Evolutionary conservation across 139 green algal genomes (phyloP).

Genomic region (Coelastrella sp.): DNA sequence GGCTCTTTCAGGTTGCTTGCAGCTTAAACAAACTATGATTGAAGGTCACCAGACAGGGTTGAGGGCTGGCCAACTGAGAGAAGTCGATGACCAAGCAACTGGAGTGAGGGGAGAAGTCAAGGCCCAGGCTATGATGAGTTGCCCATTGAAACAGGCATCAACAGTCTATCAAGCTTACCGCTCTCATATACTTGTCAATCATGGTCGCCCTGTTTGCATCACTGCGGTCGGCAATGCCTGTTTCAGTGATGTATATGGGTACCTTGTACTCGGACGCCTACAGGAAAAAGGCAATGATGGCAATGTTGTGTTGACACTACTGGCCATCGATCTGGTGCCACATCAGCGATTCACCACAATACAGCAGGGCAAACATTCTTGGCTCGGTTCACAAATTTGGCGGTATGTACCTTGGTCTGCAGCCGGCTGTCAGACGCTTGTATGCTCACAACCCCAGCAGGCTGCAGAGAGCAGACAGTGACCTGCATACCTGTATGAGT

Average conservation of each 20-base stretch:
- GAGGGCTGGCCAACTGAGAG: too few relatives aligned
- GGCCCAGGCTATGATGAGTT: neutral
- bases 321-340: too few relatives aligned
- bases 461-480: neutral
- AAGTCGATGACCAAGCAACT: too few relatives aligned
- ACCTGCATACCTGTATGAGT: slow-evolving; percentile 40
- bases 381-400: too few relatives aligned
- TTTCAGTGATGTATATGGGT: slow-evolving; percentile 91
- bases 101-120: too few relatives aligned
- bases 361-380: too few relatives aligned
- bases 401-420: too few relatives aligned
- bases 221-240: slow-evolving; percentile 73
- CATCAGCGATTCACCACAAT: too few relatives aligned
- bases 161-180: slow-evolving; percentile 34
- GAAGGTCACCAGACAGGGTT: too few relatives aligned
- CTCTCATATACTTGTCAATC: slow-evolving; percentile 66
- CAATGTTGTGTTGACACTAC: too few relatives aligned
- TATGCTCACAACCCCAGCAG: neutral
- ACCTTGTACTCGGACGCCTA: slow-evolving; percentile 52
- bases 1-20: too few relatives aligned
- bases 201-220: slow-evolving; percentile 61
- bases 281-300: neutral
- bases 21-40: too few relatives aligned
- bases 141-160: neutral
- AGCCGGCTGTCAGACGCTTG: neutral